These are phyloP conservation scores for Umbelopsis isabellina DNA, from an alignment of 192 early-diverging fungal genomes.

Conservation along the genomic window DNA sequence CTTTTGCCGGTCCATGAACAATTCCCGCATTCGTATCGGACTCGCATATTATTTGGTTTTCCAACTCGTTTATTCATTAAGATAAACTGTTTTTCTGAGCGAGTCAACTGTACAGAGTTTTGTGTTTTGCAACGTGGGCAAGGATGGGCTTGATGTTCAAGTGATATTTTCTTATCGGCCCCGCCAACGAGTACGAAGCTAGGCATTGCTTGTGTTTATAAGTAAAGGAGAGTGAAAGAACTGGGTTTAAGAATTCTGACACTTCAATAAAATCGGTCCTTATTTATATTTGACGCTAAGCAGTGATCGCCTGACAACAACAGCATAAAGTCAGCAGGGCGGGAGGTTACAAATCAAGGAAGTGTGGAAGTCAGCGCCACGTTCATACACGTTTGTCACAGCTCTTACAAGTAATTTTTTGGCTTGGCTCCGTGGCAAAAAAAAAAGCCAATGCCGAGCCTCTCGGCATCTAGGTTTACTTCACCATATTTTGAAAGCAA, in stretches of 20 bases:
- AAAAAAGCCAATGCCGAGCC: no score
- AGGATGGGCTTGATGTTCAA: constrained; percentile 36
- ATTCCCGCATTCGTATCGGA: constrained; percentile 39
- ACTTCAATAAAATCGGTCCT: background rate
- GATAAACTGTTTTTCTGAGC: constrained; percentile 35
- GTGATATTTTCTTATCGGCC: constrained; percentile 33
- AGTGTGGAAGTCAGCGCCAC: background rate
- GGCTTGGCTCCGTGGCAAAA: no score
- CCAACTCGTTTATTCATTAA: constrained; percentile 37
- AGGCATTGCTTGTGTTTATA: background rate
- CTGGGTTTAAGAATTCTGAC: background rate
- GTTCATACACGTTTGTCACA: background rate
- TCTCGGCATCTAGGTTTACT: no score
- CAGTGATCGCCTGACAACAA: background rate
- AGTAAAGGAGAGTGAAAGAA: background rate
- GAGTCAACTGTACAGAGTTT: constrained; percentile 34
- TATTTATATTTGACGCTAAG: constrained; percentile 1
- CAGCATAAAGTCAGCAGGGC: constrained; percentile 20
- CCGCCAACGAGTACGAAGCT: constrained; percentile 29
- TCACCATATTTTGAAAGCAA: no score
- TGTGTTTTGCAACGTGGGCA: constrained; percentile 42
- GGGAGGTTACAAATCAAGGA: constrained; percentile 5
- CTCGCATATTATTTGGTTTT: constrained; percentile 29
- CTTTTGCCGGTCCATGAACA: constrained; percentile 35
- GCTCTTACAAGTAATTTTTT: no score